Evolutionary conservation across 306 rosid species (phyloP).

Genomic region (Trichosanthes cucumerina): DNA sequence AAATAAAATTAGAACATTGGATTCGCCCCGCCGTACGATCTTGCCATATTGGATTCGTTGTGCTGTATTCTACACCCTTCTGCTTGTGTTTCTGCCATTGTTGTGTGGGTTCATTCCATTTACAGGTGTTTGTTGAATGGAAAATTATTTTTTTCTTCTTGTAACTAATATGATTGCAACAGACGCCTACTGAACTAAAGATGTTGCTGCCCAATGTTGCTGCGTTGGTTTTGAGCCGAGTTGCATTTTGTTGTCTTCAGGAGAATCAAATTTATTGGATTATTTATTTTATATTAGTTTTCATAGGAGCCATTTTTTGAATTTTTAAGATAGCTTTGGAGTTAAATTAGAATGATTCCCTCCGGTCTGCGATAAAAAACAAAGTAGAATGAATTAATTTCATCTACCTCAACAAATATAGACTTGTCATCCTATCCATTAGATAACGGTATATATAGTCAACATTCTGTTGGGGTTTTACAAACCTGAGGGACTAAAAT

Average conservation of each 20-base stretch:
- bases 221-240: not conserved
- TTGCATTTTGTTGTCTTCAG: not conserved
- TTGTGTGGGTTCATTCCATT: slow-evolving; percentile 75
- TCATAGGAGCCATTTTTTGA: not conserved
- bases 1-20: too few species aligned
- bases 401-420: too few species aligned
- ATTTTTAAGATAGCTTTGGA: not conserved
- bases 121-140: slow-evolving; percentile 64
- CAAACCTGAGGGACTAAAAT: too few species aligned
- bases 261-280: not conserved
- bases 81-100: slow-evolving; percentile 51
- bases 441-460: too few species aligned
- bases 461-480: too few species aligned
- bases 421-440: too few species aligned
- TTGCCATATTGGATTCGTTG: slow-evolving; percentile 56
- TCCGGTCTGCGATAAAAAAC: too few species aligned
- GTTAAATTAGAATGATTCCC: too few species aligned
- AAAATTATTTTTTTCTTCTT: slow-evolving; percentile 36
- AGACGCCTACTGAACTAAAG: slow-evolving; percentile 10
- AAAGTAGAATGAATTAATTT: too few species aligned
- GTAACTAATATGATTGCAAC: slow-evolving; percentile 3
- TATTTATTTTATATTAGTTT: not conserved
- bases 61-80: slow-evolving; percentile 25
- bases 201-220: not conserved
- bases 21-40: slow-evolving; percentile 1